phyloP scores from a whole-genome alignment of 257 asterid genomes.

The Rauvolfia tetraphylla region DNA sequence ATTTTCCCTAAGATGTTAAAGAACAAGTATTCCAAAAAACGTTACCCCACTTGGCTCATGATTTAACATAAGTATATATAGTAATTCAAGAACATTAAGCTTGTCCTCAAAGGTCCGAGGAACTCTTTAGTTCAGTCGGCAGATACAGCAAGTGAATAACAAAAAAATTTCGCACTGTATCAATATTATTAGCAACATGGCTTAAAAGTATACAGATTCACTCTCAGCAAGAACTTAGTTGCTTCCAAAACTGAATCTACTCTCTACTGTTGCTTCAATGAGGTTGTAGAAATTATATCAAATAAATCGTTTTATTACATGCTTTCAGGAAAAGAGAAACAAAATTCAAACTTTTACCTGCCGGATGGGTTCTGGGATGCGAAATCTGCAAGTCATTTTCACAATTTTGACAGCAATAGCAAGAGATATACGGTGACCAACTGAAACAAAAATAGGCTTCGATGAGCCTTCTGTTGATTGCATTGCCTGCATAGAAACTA shows the following conservation, averaged over 20 bases:
- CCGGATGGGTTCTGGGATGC: constrained; percentile 88
- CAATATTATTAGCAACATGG: not conserved
- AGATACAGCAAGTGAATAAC: not conserved
- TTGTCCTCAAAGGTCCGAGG: not conserved
- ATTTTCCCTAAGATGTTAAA: too few species aligned
- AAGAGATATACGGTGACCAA: constrained; percentile 82
- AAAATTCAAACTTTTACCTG: constrained; percentile 43
- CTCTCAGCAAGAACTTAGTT: not conserved
- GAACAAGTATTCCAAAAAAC: too few species aligned
- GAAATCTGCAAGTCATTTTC: constrained; percentile 57
- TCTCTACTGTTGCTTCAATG: not conserved
- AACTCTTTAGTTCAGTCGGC: not conserved
- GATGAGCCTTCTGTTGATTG: constrained; percentile 45
- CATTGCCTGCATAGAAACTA: constrained; percentile 61
- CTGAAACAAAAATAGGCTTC: constrained; percentile 76
- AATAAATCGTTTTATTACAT: not conserved
- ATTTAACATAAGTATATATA: too few species aligned
- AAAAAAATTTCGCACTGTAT: not conserved
- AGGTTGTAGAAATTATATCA: not conserved
- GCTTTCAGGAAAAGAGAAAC: not conserved
- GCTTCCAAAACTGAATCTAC: not conserved
- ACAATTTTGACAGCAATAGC: constrained; percentile 54
- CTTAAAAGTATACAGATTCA: not conserved
- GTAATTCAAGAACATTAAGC: not conserved
- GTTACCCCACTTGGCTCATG: too few species aligned